These are phyloP conservation scores for Lasiosphaeris hirsuta DNA, from an alignment of 495 filamentous ascomycete genomes.

Conservation along the genomic window DNA sequence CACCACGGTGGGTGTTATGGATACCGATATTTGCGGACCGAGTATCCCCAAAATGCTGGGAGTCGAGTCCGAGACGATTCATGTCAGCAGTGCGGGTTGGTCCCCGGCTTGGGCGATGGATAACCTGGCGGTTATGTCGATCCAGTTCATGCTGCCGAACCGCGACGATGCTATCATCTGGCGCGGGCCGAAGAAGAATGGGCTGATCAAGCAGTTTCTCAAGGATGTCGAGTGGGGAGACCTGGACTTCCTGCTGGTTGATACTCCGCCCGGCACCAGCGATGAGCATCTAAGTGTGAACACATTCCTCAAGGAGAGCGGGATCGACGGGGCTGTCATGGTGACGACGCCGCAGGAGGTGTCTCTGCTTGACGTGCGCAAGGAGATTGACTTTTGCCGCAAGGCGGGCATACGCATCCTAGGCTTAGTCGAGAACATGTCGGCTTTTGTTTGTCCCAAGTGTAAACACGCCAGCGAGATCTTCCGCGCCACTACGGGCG, in stretches of 20 bases:
- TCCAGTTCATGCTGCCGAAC: conserved; percentile 96
- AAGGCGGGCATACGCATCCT: conserved; percentile 89
- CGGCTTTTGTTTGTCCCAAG: conserved; percentile 88
- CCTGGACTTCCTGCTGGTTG: conserved; percentile 86
- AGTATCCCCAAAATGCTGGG: conserved; percentile 98
- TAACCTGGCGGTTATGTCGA: conserved; percentile 89
- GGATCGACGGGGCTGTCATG: conserved; percentile 88
- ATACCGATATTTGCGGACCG: conserved; percentile 94
- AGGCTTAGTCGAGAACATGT: conserved; percentile 97
- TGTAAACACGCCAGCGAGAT: conserved; percentile 81
- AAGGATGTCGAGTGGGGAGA: conserved; percentile 98
- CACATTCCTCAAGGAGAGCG: conserved; percentile 77
- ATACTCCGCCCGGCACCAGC: conserved; percentile 91
- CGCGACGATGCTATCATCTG: conserved; percentile 93
- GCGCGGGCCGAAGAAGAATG: conserved; percentile 97
- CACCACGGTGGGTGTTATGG: conserved; percentile 84
- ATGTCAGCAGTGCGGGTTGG: conserved; percentile 78
- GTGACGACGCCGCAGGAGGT: conserved; percentile 96
- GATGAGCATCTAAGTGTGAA: conserved; percentile 96
- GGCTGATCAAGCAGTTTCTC: conserved; percentile 93
- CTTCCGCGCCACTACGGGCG: conserved; percentile 88
- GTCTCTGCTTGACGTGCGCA: conserved; percentile 85
- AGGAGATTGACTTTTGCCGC: conserved; percentile 94
- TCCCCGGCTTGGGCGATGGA: conserved; percentile 90
- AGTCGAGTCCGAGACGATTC: conserved; percentile 87